Base-by-base conservation (phyloP, 192 early-diverging fungal genomes). In the Coemansia asiatica region DNA sequence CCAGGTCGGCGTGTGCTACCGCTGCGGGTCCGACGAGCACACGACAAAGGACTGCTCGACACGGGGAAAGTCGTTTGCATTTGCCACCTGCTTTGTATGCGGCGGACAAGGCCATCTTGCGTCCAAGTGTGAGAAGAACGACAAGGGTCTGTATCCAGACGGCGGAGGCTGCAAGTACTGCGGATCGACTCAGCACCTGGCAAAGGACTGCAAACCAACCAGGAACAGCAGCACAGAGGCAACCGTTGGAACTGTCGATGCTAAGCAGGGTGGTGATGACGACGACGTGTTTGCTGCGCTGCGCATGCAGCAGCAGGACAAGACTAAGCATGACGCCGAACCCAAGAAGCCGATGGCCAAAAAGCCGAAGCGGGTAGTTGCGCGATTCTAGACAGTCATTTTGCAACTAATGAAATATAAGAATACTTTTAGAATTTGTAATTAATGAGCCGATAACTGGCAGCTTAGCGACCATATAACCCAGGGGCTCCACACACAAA, bases 81-180 rank as follows among this genome's bases (percentile, higher is more conserved):
- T 85, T 83, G 92, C 94, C 7, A 86, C 81, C 22, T 98, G 95
- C 64, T 95, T 92, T 81, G 85, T 96, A 49, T 98, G 95, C 83
- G 87, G 91, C 40, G 83, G 77, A 49, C 76, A 81, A 35, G 96
- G 96, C 0, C 96, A 98, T 71, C 67, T 98, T 53, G 84, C 93
- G 54, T 82, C 87, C 28, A 71, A 83, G 40, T 98, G 96, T 69
- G 85, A 87, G n/a, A 81, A 94, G 76, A 96, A 96, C 83, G 91
- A 92, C 21, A 86, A 87, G 66, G 95, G 94, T 5, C 50, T 96
- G 54, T 95, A 95, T 63, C 92, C 92, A 0, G 92, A 96, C 48
- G 95, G 95, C 31, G 96, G 96, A 2, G 73, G 85, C 28, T 98
- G 95, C 85, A 85, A 87, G 61, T 94, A 88, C 75, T 96, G 95